Percentiles rank a stretch among this genome's conserved stretches.
Evolutionary conservation across 2,329 filamentous ascomycete genomes (phyloP).

Genomic region (Neonectria ditissima): DNA sequence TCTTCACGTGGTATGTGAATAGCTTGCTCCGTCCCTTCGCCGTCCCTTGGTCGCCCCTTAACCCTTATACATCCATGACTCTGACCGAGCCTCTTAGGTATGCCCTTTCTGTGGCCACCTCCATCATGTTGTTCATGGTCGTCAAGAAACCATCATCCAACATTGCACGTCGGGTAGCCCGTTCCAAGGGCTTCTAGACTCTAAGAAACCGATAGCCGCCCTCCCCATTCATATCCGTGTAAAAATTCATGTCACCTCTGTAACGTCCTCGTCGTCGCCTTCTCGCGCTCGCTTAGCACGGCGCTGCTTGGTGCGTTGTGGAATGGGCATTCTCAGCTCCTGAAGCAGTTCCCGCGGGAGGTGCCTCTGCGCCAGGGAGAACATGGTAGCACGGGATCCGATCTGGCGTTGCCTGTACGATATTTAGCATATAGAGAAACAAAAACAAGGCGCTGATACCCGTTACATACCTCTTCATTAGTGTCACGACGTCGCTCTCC

Average conservation of each 20-base stretch:
- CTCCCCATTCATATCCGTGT: slow-evolving; percentile 27
- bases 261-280: slow-evolving; percentile 51
- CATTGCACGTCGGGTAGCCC: slow-evolving; percentile 73
- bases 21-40: background rate
- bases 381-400: slow-evolving; percentile 77
- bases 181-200: slow-evolving; percentile 44
- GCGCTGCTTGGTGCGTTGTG: slow-evolving; percentile 62
- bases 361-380: slow-evolving; percentile 86
- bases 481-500: slow-evolving; percentile 82
- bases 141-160: slow-evolving; percentile 86
- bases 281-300: slow-evolving; percentile 49
- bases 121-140: slow-evolving; percentile 97
- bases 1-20: slow-evolving; percentile 90
- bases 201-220: slow-evolving; percentile 18
- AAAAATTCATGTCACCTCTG: slow-evolving; percentile 50
- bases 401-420: slow-evolving; percentile 79
- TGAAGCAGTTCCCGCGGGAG: slow-evolving; percentile 86
- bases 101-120: slow-evolving; percentile 83
- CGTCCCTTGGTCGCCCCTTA: too few relatives aligned
- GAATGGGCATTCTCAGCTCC: slow-evolving; percentile 79
- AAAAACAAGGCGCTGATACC: slow-evolving; percentile 39
- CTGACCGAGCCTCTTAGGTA: slow-evolving; percentile 70
- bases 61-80: slow-evolving; percentile 12
- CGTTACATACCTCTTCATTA: slow-evolving; percentile 81
- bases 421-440: slow-evolving; percentile 45